A percentile compares a stretch with the other conserved stretches of the same genome.
Evolutionary conservation across 129 eudicot genomes (phyloP).

Genomic region (Gnaphalium uliginosum): DNA sequence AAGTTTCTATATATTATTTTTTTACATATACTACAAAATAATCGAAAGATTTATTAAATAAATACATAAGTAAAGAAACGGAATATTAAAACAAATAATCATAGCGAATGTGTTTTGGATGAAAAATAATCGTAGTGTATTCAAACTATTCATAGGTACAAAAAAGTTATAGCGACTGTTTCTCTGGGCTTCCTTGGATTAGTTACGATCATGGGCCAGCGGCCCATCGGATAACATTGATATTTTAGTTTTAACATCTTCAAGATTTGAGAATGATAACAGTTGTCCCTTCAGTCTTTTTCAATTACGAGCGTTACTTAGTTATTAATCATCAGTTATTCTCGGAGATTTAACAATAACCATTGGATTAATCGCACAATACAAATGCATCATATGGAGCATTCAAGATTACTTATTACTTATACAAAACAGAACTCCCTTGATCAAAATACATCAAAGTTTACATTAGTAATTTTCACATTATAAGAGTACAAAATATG

Average conservation of each 20-base stretch:
- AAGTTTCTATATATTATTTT: no score
- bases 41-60: no score
- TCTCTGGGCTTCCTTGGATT: conserved; percentile 32
- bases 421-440: background rate
- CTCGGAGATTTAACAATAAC: background rate
- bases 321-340: no score
- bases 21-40: no score
- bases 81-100: no score
- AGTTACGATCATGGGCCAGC: background rate
- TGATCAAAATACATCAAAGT: background rate
- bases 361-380: background rate
- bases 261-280: background rate
- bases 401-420: background rate
- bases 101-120: no score
- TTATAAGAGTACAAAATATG: background rate
- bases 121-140: no score
- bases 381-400: background rate
- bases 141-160: no score
- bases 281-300: background rate
- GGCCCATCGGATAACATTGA: background rate
- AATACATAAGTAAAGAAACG: no score
- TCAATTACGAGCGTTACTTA: background rate
- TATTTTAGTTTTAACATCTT: background rate
- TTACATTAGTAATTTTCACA: background rate
- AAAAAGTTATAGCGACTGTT: background rate